phyloP scores from a whole-genome alignment of 2,329 filamentous ascomycete species.

The Colletotrichum lupini region DNA sequence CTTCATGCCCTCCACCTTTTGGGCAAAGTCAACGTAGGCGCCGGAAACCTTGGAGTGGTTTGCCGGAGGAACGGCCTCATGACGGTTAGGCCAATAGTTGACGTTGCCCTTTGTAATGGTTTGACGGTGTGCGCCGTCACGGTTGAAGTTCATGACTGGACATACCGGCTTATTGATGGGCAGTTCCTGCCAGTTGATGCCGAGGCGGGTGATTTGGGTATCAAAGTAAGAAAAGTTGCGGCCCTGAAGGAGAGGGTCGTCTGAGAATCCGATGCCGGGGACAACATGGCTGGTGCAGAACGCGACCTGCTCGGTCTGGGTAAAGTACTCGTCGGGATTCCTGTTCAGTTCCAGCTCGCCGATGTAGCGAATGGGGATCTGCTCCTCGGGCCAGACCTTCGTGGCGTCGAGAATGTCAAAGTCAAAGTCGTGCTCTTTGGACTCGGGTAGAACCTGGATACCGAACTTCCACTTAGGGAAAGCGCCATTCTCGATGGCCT shows the following conservation, averaged over 20 bases:
- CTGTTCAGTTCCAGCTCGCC: slow-evolving; percentile 83
- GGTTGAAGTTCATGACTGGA: slow-evolving; percentile 80
- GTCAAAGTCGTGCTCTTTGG: slow-evolving; percentile 79
- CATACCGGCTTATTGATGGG: slow-evolving; percentile 82
- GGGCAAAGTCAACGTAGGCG: slow-evolving; percentile 75
- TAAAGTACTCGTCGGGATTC: slow-evolving; percentile 84
- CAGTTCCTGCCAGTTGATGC: slow-evolving; percentile 80
- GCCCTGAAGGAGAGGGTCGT: slow-evolving; percentile 80
- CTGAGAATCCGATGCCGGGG: slow-evolving; percentile 80
- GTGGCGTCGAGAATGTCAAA: slow-evolving; percentile 89
- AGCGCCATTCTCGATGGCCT: slow-evolving; percentile 77
- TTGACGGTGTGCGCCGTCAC: slow-evolving; percentile 79
- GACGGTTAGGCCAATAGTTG: slow-evolving; percentile 85
- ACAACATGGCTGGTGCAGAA: slow-evolving; percentile 86
- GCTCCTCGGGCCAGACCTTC: slow-evolving; percentile 86
- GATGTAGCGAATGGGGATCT: slow-evolving; percentile 80
- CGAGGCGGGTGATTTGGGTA: slow-evolving; percentile 76
- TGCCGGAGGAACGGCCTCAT: slow-evolving; percentile 71
- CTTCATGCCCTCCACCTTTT: slow-evolving; percentile 77
- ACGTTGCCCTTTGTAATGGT: slow-evolving; percentile 78
- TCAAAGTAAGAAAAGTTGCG: slow-evolving; percentile 77
- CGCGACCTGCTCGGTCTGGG: slow-evolving; percentile 84
- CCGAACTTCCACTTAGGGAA: slow-evolving; percentile 86
- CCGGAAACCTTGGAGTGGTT: slow-evolving; percentile 63
- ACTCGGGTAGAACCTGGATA: slow-evolving; percentile 81